Evolutionary conservation across 2,329 filamentous ascomycete genomes (phyloP).

Genomic region (Microdochium bolleyi): DNA sequence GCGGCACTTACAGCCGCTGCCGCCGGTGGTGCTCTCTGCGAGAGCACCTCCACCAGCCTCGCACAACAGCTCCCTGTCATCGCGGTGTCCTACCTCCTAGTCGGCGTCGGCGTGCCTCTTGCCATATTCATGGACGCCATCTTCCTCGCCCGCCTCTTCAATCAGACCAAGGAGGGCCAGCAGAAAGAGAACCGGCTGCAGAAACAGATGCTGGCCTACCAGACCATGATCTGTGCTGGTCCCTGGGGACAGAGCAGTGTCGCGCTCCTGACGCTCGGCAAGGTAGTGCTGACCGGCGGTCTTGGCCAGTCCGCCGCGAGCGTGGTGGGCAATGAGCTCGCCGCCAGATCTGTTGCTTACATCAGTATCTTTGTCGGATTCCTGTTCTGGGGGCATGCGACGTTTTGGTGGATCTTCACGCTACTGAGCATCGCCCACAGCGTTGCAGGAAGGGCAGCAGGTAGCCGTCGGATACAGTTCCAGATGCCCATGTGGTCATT

Average conservation of each 20-base stretch:
- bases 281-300: neutral
- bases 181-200: neutral
- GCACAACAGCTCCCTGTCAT: constrained; percentile 26
- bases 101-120: constrained; percentile 23
- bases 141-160: constrained; percentile 22
- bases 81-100: constrained; percentile 28
- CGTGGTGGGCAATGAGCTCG: constrained; percentile 16
- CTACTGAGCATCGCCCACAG: constrained; percentile 19
- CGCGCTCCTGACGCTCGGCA: constrained; percentile 27
- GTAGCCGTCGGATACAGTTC: constrained; percentile 14
- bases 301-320: constrained; percentile 7
- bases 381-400: constrained; percentile 27
- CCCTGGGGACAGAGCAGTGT: constrained; percentile 29
- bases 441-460: constrained; percentile 7
- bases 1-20: constrained; percentile 29
- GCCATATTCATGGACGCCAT: constrained; percentile 21
- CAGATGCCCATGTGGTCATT: constrained; percentile 23
- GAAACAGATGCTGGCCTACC: constrained; percentile 15
- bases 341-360: constrained; percentile 19
- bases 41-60: constrained; percentile 13
- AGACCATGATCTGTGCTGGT: constrained; percentile 30
- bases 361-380: constrained; percentile 27
- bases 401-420: constrained; percentile 33
- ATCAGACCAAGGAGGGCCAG: constrained; percentile 11
- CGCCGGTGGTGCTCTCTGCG: constrained; percentile 25